Base-by-base conservation (phyloP, 495 filamentous ascomycete genomes). In the Lasiosphaeriaceae sp. region DNA sequence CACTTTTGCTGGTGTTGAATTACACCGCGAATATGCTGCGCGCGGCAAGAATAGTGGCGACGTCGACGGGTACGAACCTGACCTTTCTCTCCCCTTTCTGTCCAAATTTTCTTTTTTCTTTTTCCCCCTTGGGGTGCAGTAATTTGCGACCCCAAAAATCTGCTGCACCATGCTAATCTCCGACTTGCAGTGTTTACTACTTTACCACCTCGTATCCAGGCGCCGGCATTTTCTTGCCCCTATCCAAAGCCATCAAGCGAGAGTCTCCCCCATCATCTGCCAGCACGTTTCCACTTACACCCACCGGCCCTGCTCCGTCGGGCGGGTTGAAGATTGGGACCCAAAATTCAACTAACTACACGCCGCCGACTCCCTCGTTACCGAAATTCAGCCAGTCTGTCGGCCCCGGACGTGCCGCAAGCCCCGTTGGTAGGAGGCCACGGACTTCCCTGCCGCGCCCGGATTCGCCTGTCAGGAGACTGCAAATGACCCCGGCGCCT, bases 31-130 rank as follows among this genome's bases (percentile, higher is more conserved):
- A 59, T 91, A 84, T 68, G 86, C 93, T 45, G 70, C 78, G 34
- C 82, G 89, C 65, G 94, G 94, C 31, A 98, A 99, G 77, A 99
- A 99, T 67, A 93, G 80, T 63, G 94, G 94, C 35, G 93, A 96
- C 74, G 95, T 99, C 47, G 94, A 99, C 59, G 95, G 94, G 90
- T 92, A 80, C 73, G 83, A 66, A 21, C 5, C 4, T n/a, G n/a
- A n/a, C n/a, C n/a, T n/a, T n/a, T n/a, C n/a, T n/a, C n/a, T n/a
- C n/a, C n/a, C n/a, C n/a, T 20, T 17, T 5, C 31, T n/a, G 11
- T 35, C 11, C 4, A n/a, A n/a, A n/a, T 51, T 17, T 46, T 14
- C n/a, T 41, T 23, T 29, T 14, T 37, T 11, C 39, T 51, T 56
- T 50, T 45, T 22, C 26, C 9, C 14, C 34, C 9, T 37, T 37